These are phyloP conservation scores for Backusella morwellensis DNA, from an alignment of 192 early-diverging fungal genomes.

Conservation along the genomic window DNA sequence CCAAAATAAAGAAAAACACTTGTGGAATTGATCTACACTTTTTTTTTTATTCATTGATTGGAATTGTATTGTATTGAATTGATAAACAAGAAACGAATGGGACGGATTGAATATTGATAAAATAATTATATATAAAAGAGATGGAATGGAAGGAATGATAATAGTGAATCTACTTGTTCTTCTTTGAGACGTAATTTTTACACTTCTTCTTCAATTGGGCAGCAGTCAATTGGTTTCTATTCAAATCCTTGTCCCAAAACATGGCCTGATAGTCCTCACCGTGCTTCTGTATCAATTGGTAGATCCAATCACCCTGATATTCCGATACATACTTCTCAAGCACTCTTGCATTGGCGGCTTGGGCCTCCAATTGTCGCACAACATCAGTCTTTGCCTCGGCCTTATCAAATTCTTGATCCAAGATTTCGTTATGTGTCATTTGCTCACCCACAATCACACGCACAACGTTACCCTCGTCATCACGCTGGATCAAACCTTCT, in stretches of 20 bases:
- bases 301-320: constrained; percentile 55
- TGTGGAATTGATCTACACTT: too few species aligned
- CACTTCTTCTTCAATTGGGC: constrained; percentile 59
- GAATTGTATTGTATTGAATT: too few species aligned
- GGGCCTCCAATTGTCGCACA: constrained; percentile 57
- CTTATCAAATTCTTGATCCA: constrained; percentile 35
- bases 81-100: too few species aligned
- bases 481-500: constrained; percentile 80
- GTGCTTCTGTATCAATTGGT: constrained; percentile 64
- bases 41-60: too few species aligned
- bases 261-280: constrained; percentile 73
- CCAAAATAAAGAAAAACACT: too few species aligned
- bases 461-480: constrained; percentile 71
- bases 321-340: constrained; percentile 51
- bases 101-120: too few species aligned
- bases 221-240: constrained; percentile 66
- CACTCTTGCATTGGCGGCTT: constrained; percentile 45
- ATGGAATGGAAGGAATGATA: neutral
- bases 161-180: neutral
- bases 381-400: constrained; percentile 51
- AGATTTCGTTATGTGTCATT: constrained; percentile 44
- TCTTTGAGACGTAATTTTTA: constrained; percentile 19
- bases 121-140: too few species aligned
- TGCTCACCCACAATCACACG: constrained; percentile 66
- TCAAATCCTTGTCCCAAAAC: constrained; percentile 75